Evolutionary conservation across 805 yeast genomes (phyloP).

Genomic region (Ogataea methanolica): DNA sequence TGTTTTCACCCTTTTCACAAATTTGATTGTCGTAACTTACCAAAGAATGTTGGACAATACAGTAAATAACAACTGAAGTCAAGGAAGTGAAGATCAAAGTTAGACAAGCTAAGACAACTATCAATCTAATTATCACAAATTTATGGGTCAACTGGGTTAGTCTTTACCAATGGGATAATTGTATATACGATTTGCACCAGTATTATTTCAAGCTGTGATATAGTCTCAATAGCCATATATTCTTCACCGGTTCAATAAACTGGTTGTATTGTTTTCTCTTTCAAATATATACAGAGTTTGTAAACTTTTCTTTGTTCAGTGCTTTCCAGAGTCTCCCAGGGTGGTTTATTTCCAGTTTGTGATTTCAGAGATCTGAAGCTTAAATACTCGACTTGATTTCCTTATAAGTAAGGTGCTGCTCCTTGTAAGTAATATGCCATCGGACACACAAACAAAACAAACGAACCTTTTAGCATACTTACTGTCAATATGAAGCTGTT

Average conservation of each 20-base stretch:
- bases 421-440: too few relatives aligned
- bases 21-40: not conserved
- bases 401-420: too few relatives aligned
- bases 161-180: not conserved
- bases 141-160: not conserved
- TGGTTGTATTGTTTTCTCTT: too few relatives aligned
- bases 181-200: not conserved
- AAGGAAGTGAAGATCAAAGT: not conserved
- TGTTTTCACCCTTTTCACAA: not conserved
- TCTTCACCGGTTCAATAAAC: not conserved
- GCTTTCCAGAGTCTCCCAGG: too few relatives aligned
- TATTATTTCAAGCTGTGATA: not conserved
- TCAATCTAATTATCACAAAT: not conserved
- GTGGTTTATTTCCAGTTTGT: too few relatives aligned
- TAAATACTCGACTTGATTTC: too few relatives aligned
- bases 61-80: constrained; percentile 2
- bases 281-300: too few relatives aligned
- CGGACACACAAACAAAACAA: too few relatives aligned
- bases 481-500: too few relatives aligned
- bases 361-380: too few relatives aligned
- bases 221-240: not conserved
- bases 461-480: too few relatives aligned
- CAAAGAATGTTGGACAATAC: constrained; percentile 2
- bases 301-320: too few relatives aligned
- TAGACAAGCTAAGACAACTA: not conserved